Base-by-base conservation (phyloP, 2,329 filamentous ascomycete species). In the Claviceps paspali region DNA sequence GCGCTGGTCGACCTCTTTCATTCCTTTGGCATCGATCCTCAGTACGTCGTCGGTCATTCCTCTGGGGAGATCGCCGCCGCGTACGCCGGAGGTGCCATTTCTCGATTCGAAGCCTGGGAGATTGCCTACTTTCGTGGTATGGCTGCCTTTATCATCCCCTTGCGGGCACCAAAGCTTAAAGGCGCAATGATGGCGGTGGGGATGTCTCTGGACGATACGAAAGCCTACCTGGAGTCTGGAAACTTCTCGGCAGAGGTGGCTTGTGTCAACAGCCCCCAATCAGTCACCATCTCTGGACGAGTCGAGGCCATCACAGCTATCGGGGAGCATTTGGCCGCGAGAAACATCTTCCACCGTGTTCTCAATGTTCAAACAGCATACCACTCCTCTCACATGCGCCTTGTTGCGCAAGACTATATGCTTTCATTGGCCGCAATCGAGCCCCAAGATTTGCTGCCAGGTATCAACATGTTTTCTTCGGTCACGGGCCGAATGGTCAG, bases 1-100 rank as follows among this genome's bases (percentile, higher is more conserved):
- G 62, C 62, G 3, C 48, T 64, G 2, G 53, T 65, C 2, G 60
- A 65, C 26, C 49, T 65, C 4, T 44, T 65, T 4, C 36, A 38
- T 7, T 52, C 54, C 3, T 51, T 60, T 11, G 48, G 45, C 8
- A 46, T 64, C 23, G 35, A 31, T 1, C 57, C 61, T 2, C 42
- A 40, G 5, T 45, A 51, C 14, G 59, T 64, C 3, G 49, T 65
- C 6, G 63, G 64, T 0, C 64, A 67, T 42, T 66, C 63, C 1
- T 66, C 63, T 1, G 64, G 64, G 2, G 64, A 67, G 38, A 60
- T 67, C 23, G 63, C 62, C 1, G 64, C 63, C 6, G 62, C 64
- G 1, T 63, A 59, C 38, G 59, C 63, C 7, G 50, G 49, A 1
- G 57, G 53, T 0, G 51, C 52, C 12, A 49, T 67, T 15, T 51